These are phyloP conservation scores for Sclerotinia subarctica DNA, from an alignment of 2,329 filamentous ascomycete genomes.

Conservation along the genomic window DNA sequence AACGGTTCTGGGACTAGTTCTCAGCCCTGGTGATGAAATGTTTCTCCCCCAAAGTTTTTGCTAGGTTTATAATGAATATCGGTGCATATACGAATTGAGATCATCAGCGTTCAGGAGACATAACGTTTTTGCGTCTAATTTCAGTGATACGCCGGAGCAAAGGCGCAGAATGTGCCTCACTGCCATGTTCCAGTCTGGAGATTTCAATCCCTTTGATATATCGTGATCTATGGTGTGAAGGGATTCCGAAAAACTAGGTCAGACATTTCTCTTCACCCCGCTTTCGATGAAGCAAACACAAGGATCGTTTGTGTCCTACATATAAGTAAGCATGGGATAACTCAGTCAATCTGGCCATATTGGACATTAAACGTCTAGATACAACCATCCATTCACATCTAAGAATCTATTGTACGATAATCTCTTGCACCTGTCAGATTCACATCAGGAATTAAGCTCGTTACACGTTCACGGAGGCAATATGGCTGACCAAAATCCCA, in stretches of 20 bases:
- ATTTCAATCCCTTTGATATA: neutral
- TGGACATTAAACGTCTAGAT: neutral
- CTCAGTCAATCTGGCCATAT: too few relatives aligned
- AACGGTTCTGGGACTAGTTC: neutral
- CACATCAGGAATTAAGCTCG: neutral
- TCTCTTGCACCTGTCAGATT: neutral
- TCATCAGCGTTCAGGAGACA: neutral
- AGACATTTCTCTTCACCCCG: neutral
- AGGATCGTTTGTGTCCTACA: neutral
- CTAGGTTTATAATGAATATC: neutral
- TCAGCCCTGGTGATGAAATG: neutral
- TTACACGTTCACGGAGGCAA: neutral
- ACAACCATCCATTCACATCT: neutral
- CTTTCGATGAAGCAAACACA: neutral
- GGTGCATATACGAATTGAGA: neutral
- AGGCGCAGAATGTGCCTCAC: neutral
- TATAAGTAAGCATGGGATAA: neutral
- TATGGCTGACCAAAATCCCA: neutral
- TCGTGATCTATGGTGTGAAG: neutral
- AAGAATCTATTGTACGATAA: neutral
- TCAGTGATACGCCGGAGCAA: neutral
- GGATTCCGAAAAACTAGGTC: neutral
- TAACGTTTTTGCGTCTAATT: neutral
- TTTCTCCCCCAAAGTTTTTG: too few relatives aligned
- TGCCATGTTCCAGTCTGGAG: constrained; percentile 5